Evolutionary conservation across 2,329 filamentous ascomycete genomes (phyloP).

Genomic region (Fusarium denticulatum): DNA sequence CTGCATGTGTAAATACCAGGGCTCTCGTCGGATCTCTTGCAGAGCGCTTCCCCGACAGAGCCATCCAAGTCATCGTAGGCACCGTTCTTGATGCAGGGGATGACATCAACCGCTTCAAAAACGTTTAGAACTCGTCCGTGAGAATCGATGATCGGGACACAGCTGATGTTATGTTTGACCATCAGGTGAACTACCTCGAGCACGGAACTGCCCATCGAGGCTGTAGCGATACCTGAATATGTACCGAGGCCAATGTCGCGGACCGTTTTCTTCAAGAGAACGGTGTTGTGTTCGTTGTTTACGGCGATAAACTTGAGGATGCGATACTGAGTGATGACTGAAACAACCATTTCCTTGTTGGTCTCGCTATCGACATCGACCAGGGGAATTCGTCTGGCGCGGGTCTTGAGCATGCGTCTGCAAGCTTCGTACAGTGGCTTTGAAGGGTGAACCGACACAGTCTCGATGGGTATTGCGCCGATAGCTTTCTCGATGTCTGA

Average conservation of each 20-base stretch:
- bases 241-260: conserved; percentile 86
- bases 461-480: conserved; percentile 89
- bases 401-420: conserved; percentile 90
- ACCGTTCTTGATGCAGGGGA: conserved; percentile 92
- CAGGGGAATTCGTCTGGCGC: conserved; percentile 91
- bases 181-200: conserved; percentile 94
- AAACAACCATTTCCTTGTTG: conserved; percentile 89
- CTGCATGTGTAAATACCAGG: conserved; percentile 97
- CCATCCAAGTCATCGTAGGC: conserved; percentile 90
- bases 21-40: conserved; percentile 89
- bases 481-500: conserved; percentile 95
- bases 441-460: conserved; percentile 92
- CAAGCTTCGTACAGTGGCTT: conserved; percentile 94
- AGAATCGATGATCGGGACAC: conserved; percentile 89
- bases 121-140: conserved; percentile 86
- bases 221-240: conserved; percentile 82
- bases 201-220: conserved; percentile 88
- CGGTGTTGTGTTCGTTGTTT: conserved; percentile 86
- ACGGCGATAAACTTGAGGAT: conserved; percentile 99
- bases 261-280: conserved; percentile 87
- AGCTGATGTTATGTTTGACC: conserved; percentile 92
- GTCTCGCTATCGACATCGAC: conserved; percentile 96
- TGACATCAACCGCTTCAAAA: conserved; percentile 97
- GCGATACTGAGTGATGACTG: conserved; percentile 96
- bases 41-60: conserved; percentile 87